Conservation (phyloP, 306 rosid genomes). For the Mimosa bimucronata region DNA sequence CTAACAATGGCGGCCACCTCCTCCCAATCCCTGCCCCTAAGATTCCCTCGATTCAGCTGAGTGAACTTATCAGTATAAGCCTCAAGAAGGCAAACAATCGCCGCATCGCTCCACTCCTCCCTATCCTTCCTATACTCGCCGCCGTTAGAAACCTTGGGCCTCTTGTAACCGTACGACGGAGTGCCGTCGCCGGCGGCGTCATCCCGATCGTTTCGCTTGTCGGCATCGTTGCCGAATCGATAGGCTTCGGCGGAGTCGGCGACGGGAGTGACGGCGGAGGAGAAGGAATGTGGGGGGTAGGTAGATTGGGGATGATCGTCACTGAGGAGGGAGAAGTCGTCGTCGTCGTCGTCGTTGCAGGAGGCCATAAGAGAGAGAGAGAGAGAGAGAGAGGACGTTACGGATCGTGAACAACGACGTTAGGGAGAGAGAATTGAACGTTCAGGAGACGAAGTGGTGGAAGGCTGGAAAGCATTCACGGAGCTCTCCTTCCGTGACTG, state of each 20-base stretch:
- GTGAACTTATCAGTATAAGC: constrained; percentile 93
- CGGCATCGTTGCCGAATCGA: constrained; percentile 58
- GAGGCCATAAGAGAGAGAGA: constrained; percentile 77
- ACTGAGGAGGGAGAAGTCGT: constrained; percentile 80
- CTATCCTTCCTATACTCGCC: constrained; percentile 89
- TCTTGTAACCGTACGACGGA: constrained; percentile 54
- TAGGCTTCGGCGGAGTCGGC: constrained; percentile 57
- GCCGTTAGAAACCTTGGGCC: constrained; percentile 47
- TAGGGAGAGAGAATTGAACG: constrained; percentile 47
- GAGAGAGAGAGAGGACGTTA: constrained; percentile 63
- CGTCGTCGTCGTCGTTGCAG: constrained; percentile 93
- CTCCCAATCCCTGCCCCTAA: constrained; percentile 96
- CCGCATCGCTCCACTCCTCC: constrained; percentile 98
- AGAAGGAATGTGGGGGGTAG: constrained; percentile 63
- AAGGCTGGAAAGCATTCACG: constrained; percentile 75
- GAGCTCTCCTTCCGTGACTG: constrained; percentile 59
- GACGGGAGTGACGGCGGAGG: constrained; percentile 40
- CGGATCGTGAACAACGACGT: constrained; percentile 68
- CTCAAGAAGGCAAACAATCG: constrained; percentile 81
- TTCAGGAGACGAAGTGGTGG: constrained; percentile 34
- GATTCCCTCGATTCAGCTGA: constrained; percentile 89
- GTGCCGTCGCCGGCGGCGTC: constrained; percentile 70
- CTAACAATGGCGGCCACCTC: constrained; percentile 88
- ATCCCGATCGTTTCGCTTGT: constrained; percentile 71
- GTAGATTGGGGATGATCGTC: constrained; percentile 58